phyloP scores from a whole-genome alignment of 169 alveolate genomes.

The Sarcocystis neurona region DNA sequence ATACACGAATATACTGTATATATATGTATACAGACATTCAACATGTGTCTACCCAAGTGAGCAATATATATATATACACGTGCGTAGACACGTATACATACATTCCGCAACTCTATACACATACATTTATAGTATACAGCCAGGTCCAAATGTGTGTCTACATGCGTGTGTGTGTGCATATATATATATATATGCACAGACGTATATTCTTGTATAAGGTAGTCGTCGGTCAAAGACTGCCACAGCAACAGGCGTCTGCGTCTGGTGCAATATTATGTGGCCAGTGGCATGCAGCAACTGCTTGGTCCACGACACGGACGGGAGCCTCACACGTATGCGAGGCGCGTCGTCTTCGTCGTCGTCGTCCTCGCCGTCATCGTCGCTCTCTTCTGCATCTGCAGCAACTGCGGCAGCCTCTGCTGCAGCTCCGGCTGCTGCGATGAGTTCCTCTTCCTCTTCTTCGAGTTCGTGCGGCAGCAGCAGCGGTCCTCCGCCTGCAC shows the following conservation, averaged over 20 bases:
- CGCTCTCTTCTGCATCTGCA: slow-evolving; percentile 19
- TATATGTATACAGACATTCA: too few relatives aligned
- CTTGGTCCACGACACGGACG: too few relatives aligned
- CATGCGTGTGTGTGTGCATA: too few relatives aligned
- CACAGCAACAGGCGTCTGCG: not conserved
- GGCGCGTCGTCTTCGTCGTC: slow-evolving; percentile 41
- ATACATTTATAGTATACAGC: too few relatives aligned
- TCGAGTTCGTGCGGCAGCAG: slow-evolving; percentile 33
- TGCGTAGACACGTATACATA: too few relatives aligned
- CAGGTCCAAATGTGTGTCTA: too few relatives aligned
- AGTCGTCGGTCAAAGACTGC: not conserved
- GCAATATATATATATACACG: too few relatives aligned
- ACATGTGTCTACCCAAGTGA: too few relatives aligned
- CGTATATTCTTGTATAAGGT: not conserved
- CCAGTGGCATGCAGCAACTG: too few relatives aligned
- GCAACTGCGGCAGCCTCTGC: slow-evolving; percentile 4
- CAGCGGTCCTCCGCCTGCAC: slow-evolving; percentile 20
- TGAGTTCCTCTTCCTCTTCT: slow-evolving; percentile 6
- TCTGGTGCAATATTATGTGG: not conserved
- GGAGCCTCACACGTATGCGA: not conserved
- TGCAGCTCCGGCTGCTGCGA: not conserved
- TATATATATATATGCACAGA: slow-evolving; percentile 4
- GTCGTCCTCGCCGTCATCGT: slow-evolving; percentile 43
- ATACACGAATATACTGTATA: too few relatives aligned
- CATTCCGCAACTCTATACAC: too few relatives aligned